Evolutionary conservation across 2,329 filamentous ascomycete genomes (phyloP), one percentile per base, ranked within the genome.

Genomic region (Sarocladium oryzae): DNA sequence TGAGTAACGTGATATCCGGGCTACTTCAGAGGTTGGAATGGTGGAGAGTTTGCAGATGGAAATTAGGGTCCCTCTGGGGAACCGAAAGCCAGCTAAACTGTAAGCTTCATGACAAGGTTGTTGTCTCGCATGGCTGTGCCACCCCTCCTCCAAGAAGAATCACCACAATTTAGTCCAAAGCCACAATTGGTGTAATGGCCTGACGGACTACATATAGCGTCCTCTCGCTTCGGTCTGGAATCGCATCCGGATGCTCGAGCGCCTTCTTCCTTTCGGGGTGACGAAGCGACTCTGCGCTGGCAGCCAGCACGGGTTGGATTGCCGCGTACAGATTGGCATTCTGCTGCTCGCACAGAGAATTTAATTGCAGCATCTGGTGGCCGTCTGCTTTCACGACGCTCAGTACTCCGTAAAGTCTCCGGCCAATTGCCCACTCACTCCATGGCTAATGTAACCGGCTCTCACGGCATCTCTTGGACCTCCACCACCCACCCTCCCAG

Each of bases 21-120:
- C 18, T 40, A 18, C 36, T 18, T 21, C 36, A 20, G n/a, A 16
- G 36, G n/a, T 8, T 21, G 16, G 10, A 7, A 8, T 16, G 36
- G 36, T 40, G 36, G 36, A 4, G 16, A 40, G 7, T 16, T 40
- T 18, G 16, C 6, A 40, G n/a, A 18, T 4, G 7, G n/a, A 15
- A 36, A 9, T 21, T 18, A 40, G 36, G 36, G 36, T 40, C 36
- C 21, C 7, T 40, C 40, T 28, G 40, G 40, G 40, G 40, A 8
- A 10, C 13, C 15, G 7, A 23, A 11, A 28, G 40, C 11, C 4
- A 23, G 26, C 40, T 43, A 43, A 40, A 43, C 40, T n/a, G 20
- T 26, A 43, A 43, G 40, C 40, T 43, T 43, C 40, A 26, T n/a
- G 23, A 43, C 40, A 43, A 43, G 40, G 40, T 43, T 43, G 40